Evolutionary conservation across 345 rosid species (phyloP).

Genomic region (Populus davidiana): DNA sequence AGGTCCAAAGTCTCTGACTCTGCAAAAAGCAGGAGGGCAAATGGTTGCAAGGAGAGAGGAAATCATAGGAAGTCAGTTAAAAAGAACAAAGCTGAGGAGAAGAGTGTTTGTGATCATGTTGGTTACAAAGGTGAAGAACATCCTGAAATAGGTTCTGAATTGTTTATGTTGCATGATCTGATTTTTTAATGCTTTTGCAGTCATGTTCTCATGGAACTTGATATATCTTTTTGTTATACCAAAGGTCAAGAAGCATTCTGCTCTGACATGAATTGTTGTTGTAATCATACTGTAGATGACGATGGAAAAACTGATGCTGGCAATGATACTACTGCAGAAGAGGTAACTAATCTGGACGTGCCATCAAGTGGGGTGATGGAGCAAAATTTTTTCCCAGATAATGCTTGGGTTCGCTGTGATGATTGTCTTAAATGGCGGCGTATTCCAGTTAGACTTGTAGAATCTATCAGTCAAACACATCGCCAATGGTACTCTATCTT

Average conservation of each 20-base stretch:
- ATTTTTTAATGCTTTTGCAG: not conserved
- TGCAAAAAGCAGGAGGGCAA: slow-evolving; percentile 41
- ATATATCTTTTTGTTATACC: slow-evolving; percentile 2
- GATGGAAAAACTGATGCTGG: slow-evolving; percentile 26
- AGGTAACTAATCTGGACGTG: slow-evolving; percentile 37
- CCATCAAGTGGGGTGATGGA: slow-evolving; percentile 34
- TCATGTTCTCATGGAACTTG: not conserved
- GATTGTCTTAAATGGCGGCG: slow-evolving; percentile 95
- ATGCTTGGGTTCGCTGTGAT: slow-evolving; percentile 97
- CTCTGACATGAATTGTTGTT: slow-evolving; percentile 15
- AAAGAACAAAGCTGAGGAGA: slow-evolving; percentile 38
- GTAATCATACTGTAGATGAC: slow-evolving; percentile 29
- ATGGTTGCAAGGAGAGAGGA: slow-evolving; percentile 32
- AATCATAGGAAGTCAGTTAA: slow-evolving; percentile 32
- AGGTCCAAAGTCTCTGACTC: slow-evolving; percentile 45
- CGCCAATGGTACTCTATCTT: slow-evolving; percentile 62
- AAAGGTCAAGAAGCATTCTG: slow-evolving; percentile 1
- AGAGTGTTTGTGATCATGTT: slow-evolving; percentile 30
- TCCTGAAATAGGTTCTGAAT: slow-evolving; percentile 50
- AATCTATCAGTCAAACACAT: slow-evolving; percentile 57
- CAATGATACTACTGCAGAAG: slow-evolving; percentile 26
- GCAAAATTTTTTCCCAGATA: slow-evolving; percentile 40
- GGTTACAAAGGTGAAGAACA: slow-evolving; percentile 25
- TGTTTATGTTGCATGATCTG: not conserved
- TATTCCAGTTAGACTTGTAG: slow-evolving; percentile 66